Conservation (phyloP, 2,329 filamentous ascomycete species). For the Aspergillus udagawae region DNA sequence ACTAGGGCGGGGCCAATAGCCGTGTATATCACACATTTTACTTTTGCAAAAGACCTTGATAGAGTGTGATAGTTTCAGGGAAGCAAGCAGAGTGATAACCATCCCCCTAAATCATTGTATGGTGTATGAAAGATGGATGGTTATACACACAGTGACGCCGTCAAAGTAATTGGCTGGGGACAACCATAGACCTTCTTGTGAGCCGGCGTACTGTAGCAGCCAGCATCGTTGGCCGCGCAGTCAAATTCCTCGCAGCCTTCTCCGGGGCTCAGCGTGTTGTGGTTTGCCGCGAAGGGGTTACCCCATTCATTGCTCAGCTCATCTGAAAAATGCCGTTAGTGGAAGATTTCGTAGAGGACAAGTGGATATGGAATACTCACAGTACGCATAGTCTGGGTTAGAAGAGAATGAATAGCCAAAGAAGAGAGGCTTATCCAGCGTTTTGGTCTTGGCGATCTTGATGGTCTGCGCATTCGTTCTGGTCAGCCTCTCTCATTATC, state of each 20-base stretch:
- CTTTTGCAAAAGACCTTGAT: no score
- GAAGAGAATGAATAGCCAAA: slow-evolving; percentile 24
- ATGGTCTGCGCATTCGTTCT: slow-evolving; percentile 15
- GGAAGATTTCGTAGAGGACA: slow-evolving; percentile 1
- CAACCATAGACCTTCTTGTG: slow-evolving; percentile 23
- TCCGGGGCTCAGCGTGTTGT: slow-evolving; percentile 22
- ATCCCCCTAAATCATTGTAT: neutral
- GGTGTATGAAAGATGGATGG: slow-evolving; percentile 1
- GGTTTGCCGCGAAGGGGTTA: slow-evolving; percentile 20
- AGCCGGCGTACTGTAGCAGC: slow-evolving; percentile 22
- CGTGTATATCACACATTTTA: no score
- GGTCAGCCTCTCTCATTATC: slow-evolving; percentile 11
- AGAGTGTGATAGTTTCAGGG: neutral
- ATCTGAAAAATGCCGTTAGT: slow-evolving; percentile 15
- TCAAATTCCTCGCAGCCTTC: slow-evolving; percentile 21
- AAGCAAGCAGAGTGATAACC: slow-evolving; percentile 5
- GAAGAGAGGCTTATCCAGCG: slow-evolving; percentile 23
- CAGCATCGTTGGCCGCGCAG: slow-evolving; percentile 21
- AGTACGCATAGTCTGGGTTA: slow-evolving; percentile 22
- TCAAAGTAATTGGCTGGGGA: slow-evolving; percentile 20
- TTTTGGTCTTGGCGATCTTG: slow-evolving; percentile 25
- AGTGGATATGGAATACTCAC: slow-evolving; percentile 13
- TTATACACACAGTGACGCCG: slow-evolving; percentile 19
- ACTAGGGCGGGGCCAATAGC: no score
- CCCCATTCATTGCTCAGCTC: slow-evolving; percentile 23